phyloP scores from a whole-genome alignment of 768 basidiomycete genomes.

The Chalciporus piperatus region DNA sequence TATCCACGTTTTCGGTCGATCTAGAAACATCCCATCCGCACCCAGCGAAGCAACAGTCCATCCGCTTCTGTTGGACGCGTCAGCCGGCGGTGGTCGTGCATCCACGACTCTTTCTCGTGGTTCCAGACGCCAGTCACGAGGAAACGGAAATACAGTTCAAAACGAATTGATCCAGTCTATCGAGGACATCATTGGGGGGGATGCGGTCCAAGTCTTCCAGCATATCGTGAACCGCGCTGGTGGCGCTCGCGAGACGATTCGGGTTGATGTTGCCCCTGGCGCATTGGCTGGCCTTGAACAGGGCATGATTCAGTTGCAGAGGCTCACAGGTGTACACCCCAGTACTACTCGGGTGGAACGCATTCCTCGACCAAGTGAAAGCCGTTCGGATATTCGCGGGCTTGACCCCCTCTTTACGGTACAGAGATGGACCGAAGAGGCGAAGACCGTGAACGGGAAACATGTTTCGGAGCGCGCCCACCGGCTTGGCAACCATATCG shows the following conservation, averaged over 20 bases:
- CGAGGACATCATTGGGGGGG: slow-evolving; percentile 77
- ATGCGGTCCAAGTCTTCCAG: slow-evolving; percentile 80
- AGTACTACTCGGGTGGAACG: slow-evolving; percentile 66
- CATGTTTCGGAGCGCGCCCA: slow-evolving; percentile 64
- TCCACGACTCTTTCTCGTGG: slow-evolving; percentile 45
- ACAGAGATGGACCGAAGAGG: slow-evolving; percentile 89
- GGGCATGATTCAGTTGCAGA: slow-evolving; percentile 45
- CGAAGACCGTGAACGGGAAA: slow-evolving; percentile 74
- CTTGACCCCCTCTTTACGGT: slow-evolving; percentile 79
- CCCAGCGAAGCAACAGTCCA: slow-evolving; percentile 75
- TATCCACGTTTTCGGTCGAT: slow-evolving; percentile 60
- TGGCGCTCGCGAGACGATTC: slow-evolving; percentile 62
- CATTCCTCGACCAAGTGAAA: slow-evolving; percentile 43
- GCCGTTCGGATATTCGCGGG: slow-evolving; percentile 41
- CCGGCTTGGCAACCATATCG: slow-evolving; percentile 69
- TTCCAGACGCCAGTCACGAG: slow-evolving; percentile 56
- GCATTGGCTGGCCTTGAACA: slow-evolving; percentile 61
- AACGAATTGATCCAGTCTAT: slow-evolving; percentile 72
- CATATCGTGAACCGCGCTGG: slow-evolving; percentile 69
- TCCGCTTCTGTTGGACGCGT: slow-evolving; percentile 73
- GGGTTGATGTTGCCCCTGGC: slow-evolving; percentile 72
- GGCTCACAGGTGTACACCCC: slow-evolving; percentile 45
- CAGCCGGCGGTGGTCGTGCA: slow-evolving; percentile 42
- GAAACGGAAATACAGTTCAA: slow-evolving; percentile 44
- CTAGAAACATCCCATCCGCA: slow-evolving; percentile 47